Evolutionary conservation across 768 basidiomycete species (phyloP), one percentile per base, ranked within the genome.

Genomic region (Russula earlei): DNA sequence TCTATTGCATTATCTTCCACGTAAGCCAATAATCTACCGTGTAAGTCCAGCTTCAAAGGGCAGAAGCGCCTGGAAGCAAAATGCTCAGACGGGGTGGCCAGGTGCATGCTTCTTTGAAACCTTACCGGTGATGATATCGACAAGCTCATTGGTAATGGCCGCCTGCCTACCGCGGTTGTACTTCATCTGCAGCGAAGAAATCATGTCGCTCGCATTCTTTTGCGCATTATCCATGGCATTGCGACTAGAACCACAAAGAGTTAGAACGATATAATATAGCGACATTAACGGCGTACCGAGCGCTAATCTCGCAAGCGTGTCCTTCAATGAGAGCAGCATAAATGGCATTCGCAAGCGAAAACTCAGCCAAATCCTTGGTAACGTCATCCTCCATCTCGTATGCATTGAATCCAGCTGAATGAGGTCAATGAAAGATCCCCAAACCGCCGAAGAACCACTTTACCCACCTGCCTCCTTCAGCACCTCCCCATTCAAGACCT

Each of bases 151-250:
- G 59, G 93, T 97, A 68, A 97, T 97, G 63, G 92, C 86, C 62
- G 93, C 93, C 77, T 97, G 93, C 68, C 93, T 90, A 78, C 94
- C 93, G 81, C 93, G 89, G 71, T 97, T 97, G 81, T 94, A 97
- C 71, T 95, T 80, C 86, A 96, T 87, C 70, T 87, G 87, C 48
- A 97, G 78, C 43, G 76, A 71, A 58, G 72, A 72, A 67, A 97
- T 95, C 93, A 97, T 96, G 73, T 94, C 93, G 33, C 74, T 75
- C 55, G 96, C 96, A 71, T 99, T 98, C 84, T 99, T 99, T 63
- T 94, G 92, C 46, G 95, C 95, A 68, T 92, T 98, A 82, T 98
- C 96, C 96, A 99, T 99, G 67, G 96, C 96, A 64, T 95, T 97
- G 64, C 95, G 87, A 71, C 95, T 84, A 49, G 62, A 55, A 60